Conservation (phyloP, 768 basidiomycete genomes). For the Pleurotus pulmonarius region DNA sequence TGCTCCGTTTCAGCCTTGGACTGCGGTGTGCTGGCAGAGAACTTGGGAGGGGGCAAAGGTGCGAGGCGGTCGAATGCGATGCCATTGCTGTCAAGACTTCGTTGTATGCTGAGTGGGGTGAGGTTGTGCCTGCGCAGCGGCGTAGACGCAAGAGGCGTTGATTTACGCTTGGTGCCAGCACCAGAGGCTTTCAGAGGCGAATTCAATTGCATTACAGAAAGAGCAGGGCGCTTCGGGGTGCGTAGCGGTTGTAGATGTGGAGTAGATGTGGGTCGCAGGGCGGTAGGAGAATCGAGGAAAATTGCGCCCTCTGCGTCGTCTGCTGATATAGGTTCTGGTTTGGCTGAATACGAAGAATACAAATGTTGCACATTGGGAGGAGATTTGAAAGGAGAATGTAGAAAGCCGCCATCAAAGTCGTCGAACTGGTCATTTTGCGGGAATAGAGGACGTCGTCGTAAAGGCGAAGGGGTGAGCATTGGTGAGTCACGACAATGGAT, state of each 20-base stretch:
- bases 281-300: slow-evolving; percentile 48
- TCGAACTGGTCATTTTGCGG: slow-evolving; percentile 21
- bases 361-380: slow-evolving; percentile 35
- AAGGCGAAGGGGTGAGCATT: slow-evolving; percentile 64
- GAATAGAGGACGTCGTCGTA: slow-evolving; percentile 42
- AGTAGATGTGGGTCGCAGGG: slow-evolving; percentile 29
- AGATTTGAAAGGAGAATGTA: slow-evolving; percentile 49
- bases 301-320: slow-evolving; percentile 59
- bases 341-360: slow-evolving; percentile 30
- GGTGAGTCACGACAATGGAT: slow-evolving; percentile 44
- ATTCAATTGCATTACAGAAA: slow-evolving; percentile 33
- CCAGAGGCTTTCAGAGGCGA: slow-evolving; percentile 23
- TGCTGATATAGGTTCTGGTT: slow-evolving; percentile 37
- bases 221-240: slow-evolving; percentile 55
- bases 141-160: slow-evolving; percentile 43
- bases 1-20: slow-evolving; percentile 53
- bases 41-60: slow-evolving; percentile 50
- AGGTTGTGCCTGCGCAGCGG: slow-evolving; percentile 51
- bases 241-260: slow-evolving; percentile 48
- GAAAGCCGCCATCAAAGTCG: slow-evolving; percentile 49
- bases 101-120: slow-evolving; percentile 44
- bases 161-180: slow-evolving; percentile 67
- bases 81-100: slow-evolving; percentile 33
- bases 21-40: slow-evolving; percentile 44
- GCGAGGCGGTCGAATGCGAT: slow-evolving; percentile 47